Base-by-base conservation (phyloP, 164 flowering plant species). In the Akebia trifoliata region DNA sequence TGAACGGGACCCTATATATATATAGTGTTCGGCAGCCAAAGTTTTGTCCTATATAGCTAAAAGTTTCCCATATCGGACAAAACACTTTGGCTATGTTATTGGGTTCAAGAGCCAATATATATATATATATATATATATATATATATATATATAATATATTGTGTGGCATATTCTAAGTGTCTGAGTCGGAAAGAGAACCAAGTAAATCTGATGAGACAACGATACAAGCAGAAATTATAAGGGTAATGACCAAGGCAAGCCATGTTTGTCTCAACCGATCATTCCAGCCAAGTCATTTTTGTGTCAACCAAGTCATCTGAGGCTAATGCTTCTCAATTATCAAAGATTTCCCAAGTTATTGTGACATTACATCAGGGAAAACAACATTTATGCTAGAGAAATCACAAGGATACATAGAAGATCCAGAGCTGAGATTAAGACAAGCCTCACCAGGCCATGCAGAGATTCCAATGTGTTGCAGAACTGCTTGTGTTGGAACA, bases 401-500 rank as follows among this genome's bases (percentile, higher is more conserved):
- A 49, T 55, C 12, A n/a, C 12, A 22, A 2, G 14, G 20, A n/a
- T n/a, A 55, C 28, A 49, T 44, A 44, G 9, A 44, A 44, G 8
- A 4, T 12, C 11, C 50, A 42, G 21, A 52, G 4, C 26, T 8
- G 29, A 45, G 55, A 32, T 28, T 15, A 54, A 35, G 11, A 22
- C 44, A 61, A 29, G 50, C 66, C 78, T 73, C 62, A 87, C 97
- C 97, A 62, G 95, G 97, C 95, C 97, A 87, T 57, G 87, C 90
- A 52, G 90, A 71, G 54, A 85, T 81, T 15, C 97, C 97, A 63
- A 82, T 66, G 68, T 87, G 97, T 59, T 90, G 87, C 59, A 90
- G 75, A 70, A 90, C 87, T 59, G 97, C 91, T 66, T 82, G 90
- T 43, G 88, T 79, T 30, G 97, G 93, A 64, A 82, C 72, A 36